phyloP scores from a whole-genome alignment of 352 stramenopile species.

The Phytopythium oedochilum region DNA sequence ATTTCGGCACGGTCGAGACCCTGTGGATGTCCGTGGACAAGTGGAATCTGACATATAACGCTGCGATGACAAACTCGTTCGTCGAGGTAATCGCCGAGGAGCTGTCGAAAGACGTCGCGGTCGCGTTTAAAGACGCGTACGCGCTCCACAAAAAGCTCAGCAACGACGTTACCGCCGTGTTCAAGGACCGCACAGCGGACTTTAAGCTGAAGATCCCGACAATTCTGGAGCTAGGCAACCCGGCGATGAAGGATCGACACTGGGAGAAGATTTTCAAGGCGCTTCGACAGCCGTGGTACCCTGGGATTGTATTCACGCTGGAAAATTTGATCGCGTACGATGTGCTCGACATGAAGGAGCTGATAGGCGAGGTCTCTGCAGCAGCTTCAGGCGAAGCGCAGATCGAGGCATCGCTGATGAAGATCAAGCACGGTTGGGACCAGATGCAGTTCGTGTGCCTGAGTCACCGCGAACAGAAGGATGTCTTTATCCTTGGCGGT shows the following conservation, averaged over 20 bases:
- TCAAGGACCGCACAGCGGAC: constrained; percentile 85
- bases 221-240: constrained; percentile 90
- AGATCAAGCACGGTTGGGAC: constrained; percentile 89
- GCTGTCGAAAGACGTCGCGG: constrained; percentile 80
- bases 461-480: constrained; percentile 79
- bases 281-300: constrained; percentile 84
- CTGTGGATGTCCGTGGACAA: constrained; percentile 84
- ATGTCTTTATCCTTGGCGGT: constrained; percentile 89
- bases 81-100: constrained; percentile 87
- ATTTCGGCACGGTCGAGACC: constrained; percentile 77
- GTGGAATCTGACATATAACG: constrained; percentile 82
- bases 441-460: constrained; percentile 82
- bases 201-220: constrained; percentile 91
- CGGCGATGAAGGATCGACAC: constrained; percentile 91
- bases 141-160: constrained; percentile 90
- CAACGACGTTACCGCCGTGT: constrained; percentile 84
- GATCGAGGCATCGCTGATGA: constrained; percentile 85
- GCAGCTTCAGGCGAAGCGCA: constrained; percentile 87
- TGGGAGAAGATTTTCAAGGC: constrained; percentile 94
- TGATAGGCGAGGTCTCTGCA: constrained; percentile 81
- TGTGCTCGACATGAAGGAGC: constrained; percentile 85
- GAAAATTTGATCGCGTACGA: constrained; percentile 87
- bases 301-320: constrained; percentile 85
- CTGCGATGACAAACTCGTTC: constrained; percentile 83
- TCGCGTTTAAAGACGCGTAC: constrained; percentile 89